Evolutionary conservation across 441 rosid species (phyloP).

Genomic region (Bocquillonia castaneifolia): DNA sequence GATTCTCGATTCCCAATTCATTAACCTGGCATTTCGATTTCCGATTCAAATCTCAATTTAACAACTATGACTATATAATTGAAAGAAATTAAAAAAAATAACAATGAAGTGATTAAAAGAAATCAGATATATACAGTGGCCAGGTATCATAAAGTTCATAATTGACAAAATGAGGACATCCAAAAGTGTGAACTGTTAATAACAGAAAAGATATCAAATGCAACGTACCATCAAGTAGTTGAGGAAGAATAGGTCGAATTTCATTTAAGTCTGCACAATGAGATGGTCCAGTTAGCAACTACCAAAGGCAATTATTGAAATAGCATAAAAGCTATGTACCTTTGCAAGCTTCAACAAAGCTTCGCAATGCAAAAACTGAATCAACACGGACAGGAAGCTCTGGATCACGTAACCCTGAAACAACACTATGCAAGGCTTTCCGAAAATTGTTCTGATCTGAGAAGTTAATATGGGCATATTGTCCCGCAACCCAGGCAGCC

Average conservation of each 20-base stretch:
- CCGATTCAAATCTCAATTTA: no score
- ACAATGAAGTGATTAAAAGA: background rate
- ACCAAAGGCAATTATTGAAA: background rate
- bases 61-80: no score
- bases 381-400: slow-evolving; percentile 99
- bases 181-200: background rate
- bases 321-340: slow-evolving; percentile 35
- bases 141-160: background rate
- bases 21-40: no score
- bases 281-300: slow-evolving; percentile 7
- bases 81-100: background rate
- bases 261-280: slow-evolving; percentile 75
- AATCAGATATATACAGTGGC: background rate
- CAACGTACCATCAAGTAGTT: slow-evolving; percentile 81
- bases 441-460: slow-evolving; percentile 77
- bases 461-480: slow-evolving; percentile 82
- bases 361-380: slow-evolving; percentile 92
- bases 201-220: slow-evolving; percentile 8
- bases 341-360: slow-evolving; percentile 91
- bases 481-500: slow-evolving; percentile 99
- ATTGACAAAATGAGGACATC: background rate
- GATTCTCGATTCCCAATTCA: no score
- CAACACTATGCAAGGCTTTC: slow-evolving; percentile 81
- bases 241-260: slow-evolving; percentile 95
- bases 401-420: slow-evolving; percentile 85